Evolutionary conservation across 352 stramenopile genomes (phyloP).

Genomic region (Phytophthora melonis): DNA sequence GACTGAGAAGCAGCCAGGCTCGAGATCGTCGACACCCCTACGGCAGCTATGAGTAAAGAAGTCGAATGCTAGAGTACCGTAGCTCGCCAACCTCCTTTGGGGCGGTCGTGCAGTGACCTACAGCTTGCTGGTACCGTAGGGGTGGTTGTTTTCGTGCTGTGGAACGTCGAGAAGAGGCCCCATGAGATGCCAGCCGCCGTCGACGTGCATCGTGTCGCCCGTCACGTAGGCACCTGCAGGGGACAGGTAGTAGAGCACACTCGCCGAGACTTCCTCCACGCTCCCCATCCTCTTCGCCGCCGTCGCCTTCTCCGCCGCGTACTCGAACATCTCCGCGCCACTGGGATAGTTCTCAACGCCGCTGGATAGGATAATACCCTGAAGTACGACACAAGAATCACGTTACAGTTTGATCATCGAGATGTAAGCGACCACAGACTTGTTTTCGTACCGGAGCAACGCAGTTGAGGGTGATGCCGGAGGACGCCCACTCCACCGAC

Average conservation of each 20-base stretch:
- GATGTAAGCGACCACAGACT: not conserved
- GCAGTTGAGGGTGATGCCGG: constrained; percentile 92
- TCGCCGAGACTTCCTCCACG: constrained; percentile 91
- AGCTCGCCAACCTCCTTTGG: too few relatives aligned
- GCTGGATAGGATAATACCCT: constrained; percentile 74
- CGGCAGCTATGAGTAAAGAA: too few relatives aligned
- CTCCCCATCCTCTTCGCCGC: constrained; percentile 88
- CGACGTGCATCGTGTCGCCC: constrained; percentile 88
- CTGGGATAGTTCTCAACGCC: constrained; percentile 89
- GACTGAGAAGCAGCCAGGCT: too few relatives aligned
- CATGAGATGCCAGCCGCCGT: constrained; percentile 84
- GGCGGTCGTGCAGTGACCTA: constrained; percentile 23
- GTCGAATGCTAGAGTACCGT: too few relatives aligned
- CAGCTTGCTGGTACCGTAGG: constrained; percentile 84
- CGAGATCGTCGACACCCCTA: too few relatives aligned
- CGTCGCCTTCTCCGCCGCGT: constrained; percentile 76
- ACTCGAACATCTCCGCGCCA: constrained; percentile 83
- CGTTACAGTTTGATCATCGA: not conserved
- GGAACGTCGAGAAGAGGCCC: constrained; percentile 81
- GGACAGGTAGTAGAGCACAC: constrained; percentile 91
- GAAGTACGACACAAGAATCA: not conserved
- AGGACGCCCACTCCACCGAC: constrained; percentile 92
- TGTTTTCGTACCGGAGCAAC: constrained; percentile 73
- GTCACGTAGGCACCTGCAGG: constrained; percentile 93
- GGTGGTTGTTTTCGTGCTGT: constrained; percentile 75